phyloP scores from a whole-genome alignment of 352 stramenopile species.

The Phytophthora crassamura region DNA sequence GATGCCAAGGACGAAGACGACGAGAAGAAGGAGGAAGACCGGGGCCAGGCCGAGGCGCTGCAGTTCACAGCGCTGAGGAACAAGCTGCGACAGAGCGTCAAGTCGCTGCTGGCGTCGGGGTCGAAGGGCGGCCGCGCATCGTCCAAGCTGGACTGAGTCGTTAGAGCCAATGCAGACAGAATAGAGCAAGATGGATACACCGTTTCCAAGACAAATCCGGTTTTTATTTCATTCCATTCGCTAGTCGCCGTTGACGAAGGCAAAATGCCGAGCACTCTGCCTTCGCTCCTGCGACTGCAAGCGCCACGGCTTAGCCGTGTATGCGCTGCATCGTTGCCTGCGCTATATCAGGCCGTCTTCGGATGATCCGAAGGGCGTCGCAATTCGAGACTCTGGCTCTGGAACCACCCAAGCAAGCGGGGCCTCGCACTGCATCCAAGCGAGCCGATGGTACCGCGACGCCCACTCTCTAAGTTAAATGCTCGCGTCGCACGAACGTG shows the following conservation, averaged over 20 bases:
- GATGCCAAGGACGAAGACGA: constrained; percentile 1
- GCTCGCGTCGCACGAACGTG: constrained; percentile 1
- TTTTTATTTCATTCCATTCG: too few species aligned
- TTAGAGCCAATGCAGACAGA: constrained; percentile 7
- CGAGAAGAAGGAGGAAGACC: constrained; percentile 35
- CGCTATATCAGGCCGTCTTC: too few species aligned
- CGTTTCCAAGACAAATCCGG: not conserved
- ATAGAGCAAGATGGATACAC: constrained; percentile 17
- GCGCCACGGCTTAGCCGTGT: too few species aligned
- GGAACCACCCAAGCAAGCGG: too few species aligned
- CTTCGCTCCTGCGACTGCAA: too few species aligned
- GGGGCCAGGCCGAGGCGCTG: constrained; percentile 39
- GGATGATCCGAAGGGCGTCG: too few species aligned
- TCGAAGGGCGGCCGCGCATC: constrained; percentile 25
- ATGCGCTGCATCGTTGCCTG: too few species aligned
- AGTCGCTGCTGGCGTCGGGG: constrained; percentile 40
- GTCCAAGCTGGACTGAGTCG: constrained; percentile 47
- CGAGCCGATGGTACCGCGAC: too few species aligned
- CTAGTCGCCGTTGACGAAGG: too few species aligned
- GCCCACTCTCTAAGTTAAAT: constrained; percentile 14
- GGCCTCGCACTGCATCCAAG: too few species aligned
- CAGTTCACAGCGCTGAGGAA: constrained; percentile 48
- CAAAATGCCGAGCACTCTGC: too few species aligned
- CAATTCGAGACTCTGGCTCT: too few species aligned
- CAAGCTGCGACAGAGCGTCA: constrained; percentile 47